Evolutionary conservation across 1,284 basidiomycete species (phyloP), one percentile per base, ranked within the genome.

Genomic region (Marasmius oreades): DNA sequence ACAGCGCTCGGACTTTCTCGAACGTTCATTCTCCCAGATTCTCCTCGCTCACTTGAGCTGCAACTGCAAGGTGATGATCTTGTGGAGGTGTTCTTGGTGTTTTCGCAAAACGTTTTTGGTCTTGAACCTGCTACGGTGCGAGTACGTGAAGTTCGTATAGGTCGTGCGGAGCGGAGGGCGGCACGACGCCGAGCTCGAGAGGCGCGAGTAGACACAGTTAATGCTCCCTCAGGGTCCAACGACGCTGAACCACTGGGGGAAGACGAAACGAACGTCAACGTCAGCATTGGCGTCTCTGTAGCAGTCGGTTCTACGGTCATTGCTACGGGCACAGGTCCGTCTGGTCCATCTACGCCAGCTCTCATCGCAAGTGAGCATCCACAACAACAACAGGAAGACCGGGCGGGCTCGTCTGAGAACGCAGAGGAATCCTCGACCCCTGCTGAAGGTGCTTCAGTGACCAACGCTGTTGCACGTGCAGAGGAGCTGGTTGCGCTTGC

Each of bases 51-150:
- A 5, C 73, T 94, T 53, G 92, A 93, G 69, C 76, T 94, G 33
- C 89, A 94, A 68, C 74, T 94, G n/a, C 92, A 94, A 70, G 92
- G 92, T 10, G 92, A 94, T 66, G 92, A 94, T 63, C 79, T 94
- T 2, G 91, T 93, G 3, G 92, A 94, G 67, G 86, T 93, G 10
- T 92, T 92, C 69, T 76, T 94, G 23, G 88, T 94, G 2, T 94
- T 94, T 68, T 82, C 86, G 3, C 91, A 93, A 67, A 93, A 92
- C 63, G 88, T 94, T 18, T 94, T 94, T 66, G 92, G 92, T 10
- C 71, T 94, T 31, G 92, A 94, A 67, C 92, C 92, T 16, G 91
- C 91, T 2, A 94, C 92, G 1, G 92, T 94, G 20, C 80, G 92
- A 24, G 92, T 94, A n/a, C 84, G 92, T 5, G 92, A 94, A 69